A percentile compares a stretch with the other conserved stretches of the same genome.
These are phyloP conservation scores for Rhodotorula diobovata DNA, from an alignment of 768 basidiomycete species.

Conservation along the genomic window DNA sequence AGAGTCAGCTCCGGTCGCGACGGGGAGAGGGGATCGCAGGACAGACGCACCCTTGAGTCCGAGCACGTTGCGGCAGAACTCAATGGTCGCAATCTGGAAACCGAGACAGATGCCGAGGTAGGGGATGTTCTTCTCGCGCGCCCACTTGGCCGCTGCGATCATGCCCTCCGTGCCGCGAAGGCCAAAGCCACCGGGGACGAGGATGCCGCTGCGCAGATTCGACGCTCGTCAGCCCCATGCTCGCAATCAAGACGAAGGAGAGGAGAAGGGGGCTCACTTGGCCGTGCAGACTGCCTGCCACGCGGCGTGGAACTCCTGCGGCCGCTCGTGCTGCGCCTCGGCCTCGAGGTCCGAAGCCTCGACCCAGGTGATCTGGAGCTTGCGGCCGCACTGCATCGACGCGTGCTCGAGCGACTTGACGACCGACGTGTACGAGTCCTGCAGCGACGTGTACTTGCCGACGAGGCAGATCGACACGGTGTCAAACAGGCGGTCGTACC, in stretches of 20 bases:
- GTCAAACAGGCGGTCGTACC: conserved; percentile 79
- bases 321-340: conserved; percentile 68
- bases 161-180: conserved; percentile 91
- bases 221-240: background rate
- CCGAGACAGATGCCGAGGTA: conserved; percentile 96
- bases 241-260: background rate
- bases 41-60: conserved; percentile 61
- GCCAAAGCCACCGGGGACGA: conserved; percentile 96
- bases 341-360: conserved; percentile 88
- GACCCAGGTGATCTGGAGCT: conserved; percentile 84
- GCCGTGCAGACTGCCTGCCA: conserved; percentile 90
- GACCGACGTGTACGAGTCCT: conserved; percentile 98
- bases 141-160: conserved; percentile 97
- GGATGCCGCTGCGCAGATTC: conserved; percentile 65
- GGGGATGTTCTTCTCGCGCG: conserved; percentile 86
- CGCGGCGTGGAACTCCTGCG: conserved; percentile 88
- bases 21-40: background rate
- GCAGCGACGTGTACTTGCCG: conserved; percentile 93
- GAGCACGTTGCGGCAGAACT: conserved; percentile 84
- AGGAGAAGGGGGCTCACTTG: conserved; percentile 54
- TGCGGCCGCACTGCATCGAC: conserved; percentile 82
- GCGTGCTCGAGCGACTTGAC: conserved; percentile 95
- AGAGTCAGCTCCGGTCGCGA: background rate
- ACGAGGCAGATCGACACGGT: conserved; percentile 83
- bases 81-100: conserved; percentile 93